Evolutionary conservation across 768 basidiomycete species (phyloP).

Genomic region (Leucosporidium scottii): DNA sequence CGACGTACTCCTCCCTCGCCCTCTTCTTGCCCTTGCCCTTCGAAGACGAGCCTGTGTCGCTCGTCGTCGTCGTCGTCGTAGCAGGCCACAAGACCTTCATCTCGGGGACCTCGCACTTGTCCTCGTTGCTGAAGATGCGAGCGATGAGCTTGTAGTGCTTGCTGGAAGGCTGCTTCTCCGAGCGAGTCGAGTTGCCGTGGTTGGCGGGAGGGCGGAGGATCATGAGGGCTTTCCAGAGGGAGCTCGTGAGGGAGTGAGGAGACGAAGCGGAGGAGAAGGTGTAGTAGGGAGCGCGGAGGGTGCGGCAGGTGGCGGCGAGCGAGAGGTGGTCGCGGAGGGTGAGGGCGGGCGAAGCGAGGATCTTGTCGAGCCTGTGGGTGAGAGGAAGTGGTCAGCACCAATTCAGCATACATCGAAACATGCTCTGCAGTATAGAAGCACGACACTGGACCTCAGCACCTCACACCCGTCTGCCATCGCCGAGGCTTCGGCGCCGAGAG

Average conservation of each 20-base stretch:
- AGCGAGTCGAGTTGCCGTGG: conserved; percentile 8
- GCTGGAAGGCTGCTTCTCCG: conserved; percentile 14
- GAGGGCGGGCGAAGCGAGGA: conserved; percentile 1
- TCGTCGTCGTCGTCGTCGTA: too few species aligned
- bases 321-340: conserved; percentile 12
- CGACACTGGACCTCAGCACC: too few species aligned
- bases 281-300: conserved; percentile 20
- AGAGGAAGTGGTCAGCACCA: too few species aligned
- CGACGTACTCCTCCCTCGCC: too few species aligned
- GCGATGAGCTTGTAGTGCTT: conserved; percentile 10
- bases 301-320: conserved; percentile 12
- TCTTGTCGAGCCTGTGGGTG: conserved; percentile 7
- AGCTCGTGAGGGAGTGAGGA: not conserved
- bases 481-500: too few species aligned
- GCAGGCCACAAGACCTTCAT: not conserved
- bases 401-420: too few species aligned
- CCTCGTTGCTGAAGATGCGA: not conserved
- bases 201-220: conserved; percentile 4
- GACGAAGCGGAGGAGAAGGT: not conserved
- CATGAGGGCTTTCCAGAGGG: conserved; percentile 9
- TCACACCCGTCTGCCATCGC: too few species aligned
- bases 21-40: too few species aligned
- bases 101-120: not conserved
- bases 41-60: too few species aligned
- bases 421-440: too few species aligned